Conservation (phyloP, 2,329 filamentous ascomycete species). For the Pseudopyricularia javanii region DNA sequence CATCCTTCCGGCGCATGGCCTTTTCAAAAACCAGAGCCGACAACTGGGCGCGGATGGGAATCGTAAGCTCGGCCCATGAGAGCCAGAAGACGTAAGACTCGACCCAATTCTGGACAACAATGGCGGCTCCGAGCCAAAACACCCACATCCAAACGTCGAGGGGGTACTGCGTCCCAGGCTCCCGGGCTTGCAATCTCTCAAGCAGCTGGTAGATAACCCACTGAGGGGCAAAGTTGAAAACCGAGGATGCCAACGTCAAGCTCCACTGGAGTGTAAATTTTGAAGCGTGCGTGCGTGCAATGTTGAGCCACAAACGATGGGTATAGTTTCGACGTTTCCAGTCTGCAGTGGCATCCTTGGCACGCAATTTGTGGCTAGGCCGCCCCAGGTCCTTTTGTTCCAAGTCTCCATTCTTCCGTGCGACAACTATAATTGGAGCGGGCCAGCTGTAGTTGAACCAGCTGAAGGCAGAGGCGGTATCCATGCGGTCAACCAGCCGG, state of each 20-base stretch:
- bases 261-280: conserved; percentile 45
- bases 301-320: conserved; percentile 44
- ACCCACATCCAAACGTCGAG: conserved; percentile 57
- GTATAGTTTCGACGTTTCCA: conserved; percentile 36
- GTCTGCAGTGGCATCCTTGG: conserved; percentile 33
- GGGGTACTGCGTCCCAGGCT: conserved; percentile 28
- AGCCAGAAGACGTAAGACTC: conserved; percentile 46
- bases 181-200: conserved; percentile 45
- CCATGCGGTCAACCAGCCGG: conserved; percentile 49
- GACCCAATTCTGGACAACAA: conserved; percentile 47
- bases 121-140: conserved; percentile 45
- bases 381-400: conserved; percentile 50
- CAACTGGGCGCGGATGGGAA: conserved; percentile 58
- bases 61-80: conserved; percentile 46
- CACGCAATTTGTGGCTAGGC: conserved; percentile 41
- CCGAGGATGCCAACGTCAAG: conserved; percentile 38
- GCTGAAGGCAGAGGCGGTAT: conserved; percentile 45
- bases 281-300: conserved; percentile 44
- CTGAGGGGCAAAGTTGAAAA: conserved; percentile 59
- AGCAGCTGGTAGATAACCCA: conserved; percentile 56
- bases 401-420: conserved; percentile 43
- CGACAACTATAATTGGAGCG: conserved; percentile 36
- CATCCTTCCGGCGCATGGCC: conserved; percentile 63
- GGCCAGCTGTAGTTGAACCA: conserved; percentile 59
- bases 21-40: conserved; percentile 66